Percentiles rank a stretch among this genome's conserved stretches.
These are phyloP conservation scores for Fraxinus floribunda DNA, from an alignment of 305 asterid genomes.

Conservation along the genomic window DNA sequence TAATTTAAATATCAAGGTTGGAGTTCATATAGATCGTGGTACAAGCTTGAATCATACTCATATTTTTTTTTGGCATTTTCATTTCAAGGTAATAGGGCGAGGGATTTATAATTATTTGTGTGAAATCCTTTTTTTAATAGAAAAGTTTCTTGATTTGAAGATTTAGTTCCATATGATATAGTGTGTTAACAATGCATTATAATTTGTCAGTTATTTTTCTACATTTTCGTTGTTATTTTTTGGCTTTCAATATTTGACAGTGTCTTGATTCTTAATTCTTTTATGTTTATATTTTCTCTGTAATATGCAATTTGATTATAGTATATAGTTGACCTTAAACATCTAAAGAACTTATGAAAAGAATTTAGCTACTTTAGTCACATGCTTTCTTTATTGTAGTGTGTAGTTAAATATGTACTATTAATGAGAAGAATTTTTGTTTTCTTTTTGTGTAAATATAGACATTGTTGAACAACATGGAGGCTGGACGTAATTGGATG, in stretches of 20 bases:
- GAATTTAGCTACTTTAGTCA: background rate
- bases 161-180: background rate
- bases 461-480: background rate
- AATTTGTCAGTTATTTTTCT: background rate
- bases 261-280: background rate
- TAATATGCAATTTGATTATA: no score
- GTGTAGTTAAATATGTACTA: background rate
- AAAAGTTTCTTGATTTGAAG: background rate
- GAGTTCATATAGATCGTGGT: background rate
- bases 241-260: background rate
- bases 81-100: background rate
- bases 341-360: background rate
- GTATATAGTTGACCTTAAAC: no score
- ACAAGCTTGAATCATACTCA: background rate
- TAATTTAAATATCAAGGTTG: background rate
- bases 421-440: no score
- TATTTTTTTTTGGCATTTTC: background rate
- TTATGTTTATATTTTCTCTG: background rate
- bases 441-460: no score
- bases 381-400: background rate
- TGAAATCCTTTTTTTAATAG: background rate
- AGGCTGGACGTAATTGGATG: background rate
- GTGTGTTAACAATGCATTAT: background rate
- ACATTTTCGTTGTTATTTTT: no score
- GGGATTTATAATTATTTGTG: background rate